Evolutionary conservation across 495 filamentous ascomycete species (phyloP), one percentile per base, ranked within the genome.

Genomic region (Penicillium paxilli): DNA sequence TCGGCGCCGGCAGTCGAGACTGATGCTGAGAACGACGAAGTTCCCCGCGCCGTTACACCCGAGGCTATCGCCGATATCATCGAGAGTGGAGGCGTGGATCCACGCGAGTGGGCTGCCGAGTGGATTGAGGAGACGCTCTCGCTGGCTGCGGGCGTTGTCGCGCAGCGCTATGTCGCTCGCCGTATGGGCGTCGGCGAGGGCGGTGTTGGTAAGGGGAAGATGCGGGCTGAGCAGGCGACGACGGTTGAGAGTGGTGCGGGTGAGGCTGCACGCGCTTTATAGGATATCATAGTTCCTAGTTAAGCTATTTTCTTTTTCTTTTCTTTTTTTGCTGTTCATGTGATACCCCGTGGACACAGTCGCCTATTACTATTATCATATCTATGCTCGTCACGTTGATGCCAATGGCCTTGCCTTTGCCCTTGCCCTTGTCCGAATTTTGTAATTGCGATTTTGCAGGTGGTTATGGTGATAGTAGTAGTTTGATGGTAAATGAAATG

Each of bases 131-230:
- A 98, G 69, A 74, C 86, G 0, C 79, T 98, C n/a, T 83, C 78
- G 35, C 70, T 97, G 48, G 83, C 85, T 4, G 81, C 92, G 1
- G 95, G 94, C 5, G 71, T 96, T 17, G 85, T 98, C 10, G 94
- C 94, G n/a, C 94, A 98, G 79, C 78, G 91, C 57, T 98, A 98
- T 69, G 95, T 98, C 5, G 94, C 94, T 5, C 81, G 90, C 47
- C 75, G 94, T 44, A 98, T 98, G 94, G 91, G 94, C 16, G 92
- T 98, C 5, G 94, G 94, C 42, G 90, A 95, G 70, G 83, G 87
- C 6, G 86, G 85, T 37, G 58, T 74, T 46, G 72, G 64, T 6
- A 83, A 93, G 51, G 89, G 88, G 16, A 86, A 86, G 73, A 89
- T 91, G 57, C 93, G 91, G 70, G 83, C 84, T 60, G 87, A 86